Conservation (phyloP, 352 stramenopile genomes). For the Pythium sp. region DNA sequence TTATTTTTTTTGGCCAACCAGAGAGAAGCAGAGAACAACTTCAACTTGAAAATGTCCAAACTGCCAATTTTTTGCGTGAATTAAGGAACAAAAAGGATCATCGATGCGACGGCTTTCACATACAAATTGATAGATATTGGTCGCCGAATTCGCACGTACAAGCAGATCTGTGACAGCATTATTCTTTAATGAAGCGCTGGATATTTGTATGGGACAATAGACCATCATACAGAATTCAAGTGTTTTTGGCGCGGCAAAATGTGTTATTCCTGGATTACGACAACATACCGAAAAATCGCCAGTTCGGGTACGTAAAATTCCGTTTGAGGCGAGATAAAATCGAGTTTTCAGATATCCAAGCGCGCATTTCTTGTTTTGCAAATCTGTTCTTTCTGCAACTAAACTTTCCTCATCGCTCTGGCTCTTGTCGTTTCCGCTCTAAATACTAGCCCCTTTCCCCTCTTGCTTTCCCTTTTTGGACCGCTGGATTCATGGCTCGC, state of each 20-base stretch:
- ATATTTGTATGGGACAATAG: not conserved
- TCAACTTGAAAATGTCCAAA: slow-evolving; percentile 29
- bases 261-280: not conserved
- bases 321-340: not conserved
- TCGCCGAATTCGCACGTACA: not conserved
- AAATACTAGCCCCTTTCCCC: not conserved
- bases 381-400: not conserved
- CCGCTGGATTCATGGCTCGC: not conserved
- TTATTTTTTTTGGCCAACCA: slow-evolving; percentile 35
- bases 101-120: not conserved
- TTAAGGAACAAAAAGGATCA: not conserved
- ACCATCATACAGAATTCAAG: not conserved
- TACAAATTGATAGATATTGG: not conserved
- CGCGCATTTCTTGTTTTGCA: not conserved
- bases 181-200: not conserved
- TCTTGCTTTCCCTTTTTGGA: not conserved
- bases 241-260: not conserved
- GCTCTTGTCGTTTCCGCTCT: not conserved
- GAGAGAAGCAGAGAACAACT: slow-evolving; percentile 17
- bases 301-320: not conserved
- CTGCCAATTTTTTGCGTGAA: not conserved
- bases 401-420: not conserved
- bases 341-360: not conserved
- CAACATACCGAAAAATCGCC: not conserved
- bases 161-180: not conserved